Evolutionary conservation across 805 yeast species (phyloP).

Genomic region (Wickerhamomyces queroliae): DNA sequence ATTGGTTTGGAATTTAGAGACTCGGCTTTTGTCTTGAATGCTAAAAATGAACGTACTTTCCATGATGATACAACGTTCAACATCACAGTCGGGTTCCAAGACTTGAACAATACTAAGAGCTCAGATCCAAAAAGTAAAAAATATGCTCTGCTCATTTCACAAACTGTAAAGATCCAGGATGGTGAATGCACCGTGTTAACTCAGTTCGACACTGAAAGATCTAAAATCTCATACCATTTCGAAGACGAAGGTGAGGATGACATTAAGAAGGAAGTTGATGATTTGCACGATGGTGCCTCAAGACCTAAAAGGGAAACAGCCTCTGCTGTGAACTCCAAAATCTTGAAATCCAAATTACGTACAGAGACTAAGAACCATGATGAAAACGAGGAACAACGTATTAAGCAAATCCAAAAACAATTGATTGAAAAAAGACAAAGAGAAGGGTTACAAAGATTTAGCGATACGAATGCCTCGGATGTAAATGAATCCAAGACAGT

Average conservation of each 20-base stretch:
- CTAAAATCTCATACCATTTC: slow-evolving; percentile 80
- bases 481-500: slow-evolving; percentile 55
- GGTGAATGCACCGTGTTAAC: slow-evolving; percentile 64
- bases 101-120: slow-evolving; percentile 42
- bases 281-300: slow-evolving; percentile 31
- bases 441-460: slow-evolving; percentile 78
- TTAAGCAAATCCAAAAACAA: slow-evolving; percentile 76
- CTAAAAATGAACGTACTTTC: slow-evolving; percentile 63
- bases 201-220: slow-evolving; percentile 61
- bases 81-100: slow-evolving; percentile 71
- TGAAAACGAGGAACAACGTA: slow-evolving; percentile 72
- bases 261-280: slow-evolving; percentile 30
- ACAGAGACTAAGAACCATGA: slow-evolving; percentile 68
- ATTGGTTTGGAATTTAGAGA: slow-evolving; percentile 90
- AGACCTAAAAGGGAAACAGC: slow-evolving; percentile 26
- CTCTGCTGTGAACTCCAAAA: slow-evolving; percentile 44
- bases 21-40: slow-evolving; percentile 63
- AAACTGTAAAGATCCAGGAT: slow-evolving; percentile 65
- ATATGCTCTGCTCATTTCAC: slow-evolving; percentile 73
- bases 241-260: slow-evolving; percentile 54
- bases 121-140: slow-evolving; percentile 44
- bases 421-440: slow-evolving; percentile 81
- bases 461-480: slow-evolving; percentile 70
- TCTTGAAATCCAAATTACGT: slow-evolving; percentile 72
- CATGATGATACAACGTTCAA: slow-evolving; percentile 71